Base-by-base conservation (phyloP, 352 stramenopile species). In the Phytophthora hibernalis region DNA sequence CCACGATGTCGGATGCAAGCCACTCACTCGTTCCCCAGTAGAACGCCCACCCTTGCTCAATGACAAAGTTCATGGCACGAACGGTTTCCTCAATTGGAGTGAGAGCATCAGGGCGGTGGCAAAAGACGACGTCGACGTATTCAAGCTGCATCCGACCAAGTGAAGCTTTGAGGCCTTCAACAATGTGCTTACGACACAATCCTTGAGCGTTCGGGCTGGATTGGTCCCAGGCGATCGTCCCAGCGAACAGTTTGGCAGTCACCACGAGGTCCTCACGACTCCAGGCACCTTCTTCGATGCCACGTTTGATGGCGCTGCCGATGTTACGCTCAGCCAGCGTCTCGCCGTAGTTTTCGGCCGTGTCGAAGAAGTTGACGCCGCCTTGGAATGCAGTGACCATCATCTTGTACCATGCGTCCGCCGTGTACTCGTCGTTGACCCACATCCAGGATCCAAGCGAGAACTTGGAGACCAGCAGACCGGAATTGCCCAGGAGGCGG, bases 71-170 rank as follows among this genome's bases (percentile, higher is more conserved):
- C 79, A 91, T 89, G 47, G 78, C 77, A 37, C 81, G 76, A 24
- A 90, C 68, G 3, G 63, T 86, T 55, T 89, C 82, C 61, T 88
- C 72, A 45, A 89, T 86, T 1, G 82, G 82, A 26, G 70, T 85
- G n/a, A 49, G 45, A 7, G 73, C 63, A 21, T 89, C 80, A 18
- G 76, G 65, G 33, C 80, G 77, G 57, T 89, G 80, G 58, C 74
- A 80, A 45, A 85, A 87, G 55, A 86, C 68, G 1, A 89, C 44
- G 48, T 89, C 78, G 3, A 89, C 74, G 37, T 81, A 84, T 26
- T 81, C 67, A 16, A 74, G 54, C 3, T 61, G 68, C 12, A 86
- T 40, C 20, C 77, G 73, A 37, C 77, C 61, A 20, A 89, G 53
- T 33, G 75, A 76, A 1, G 71, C 51, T 28, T 77, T 80, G 49